Percentiles rank a stretch among this genome's conserved stretches.
Evolutionary conservation across 2,329 filamentous ascomycete species (phyloP).

Genomic region (Bretziella fagacearum): DNA sequence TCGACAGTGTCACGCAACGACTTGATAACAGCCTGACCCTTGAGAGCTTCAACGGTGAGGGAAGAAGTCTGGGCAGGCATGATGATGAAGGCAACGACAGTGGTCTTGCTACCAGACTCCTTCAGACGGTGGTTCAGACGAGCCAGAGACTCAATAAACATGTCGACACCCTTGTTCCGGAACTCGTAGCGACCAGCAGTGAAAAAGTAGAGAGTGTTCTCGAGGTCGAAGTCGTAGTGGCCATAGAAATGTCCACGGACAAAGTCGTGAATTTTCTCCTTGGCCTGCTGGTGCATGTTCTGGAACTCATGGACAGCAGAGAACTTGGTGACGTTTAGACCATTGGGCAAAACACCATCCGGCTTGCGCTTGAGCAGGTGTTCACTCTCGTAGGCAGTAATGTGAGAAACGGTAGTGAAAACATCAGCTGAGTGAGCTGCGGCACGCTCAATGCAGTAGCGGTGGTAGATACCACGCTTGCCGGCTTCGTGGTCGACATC

Average conservation of each 20-base stretch:
- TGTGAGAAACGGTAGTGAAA: slow-evolving; percentile 96
- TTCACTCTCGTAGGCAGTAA: slow-evolving; percentile 95
- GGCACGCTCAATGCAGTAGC: slow-evolving; percentile 93
- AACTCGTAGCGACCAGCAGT: slow-evolving; percentile 95
- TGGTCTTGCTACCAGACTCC: slow-evolving; percentile 67
- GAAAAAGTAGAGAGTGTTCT: slow-evolving; percentile 96
- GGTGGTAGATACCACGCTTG: slow-evolving; percentile 95
- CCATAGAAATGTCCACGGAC: slow-evolving; percentile 97
- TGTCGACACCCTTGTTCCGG: slow-evolving; percentile 95
- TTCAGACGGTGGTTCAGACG: slow-evolving; percentile 90
- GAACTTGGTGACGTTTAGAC: slow-evolving; percentile 96
- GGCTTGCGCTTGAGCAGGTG: slow-evolving; percentile 95
- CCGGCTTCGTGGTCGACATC: slow-evolving; percentile 93
- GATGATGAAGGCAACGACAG: slow-evolving; percentile 93
- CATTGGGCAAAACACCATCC: slow-evolving; percentile 89
- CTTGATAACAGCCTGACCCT: slow-evolving; percentile 95
- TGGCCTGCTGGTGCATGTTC: slow-evolving; percentile 88
- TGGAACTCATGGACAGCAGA: slow-evolving; percentile 98
- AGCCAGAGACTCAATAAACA: slow-evolving; percentile 96
- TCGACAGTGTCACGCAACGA: slow-evolving; percentile 84
- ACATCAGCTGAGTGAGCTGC: slow-evolving; percentile 86
- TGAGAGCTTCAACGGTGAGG: slow-evolving; percentile 84
- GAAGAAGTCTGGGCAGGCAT: slow-evolving; percentile 96
- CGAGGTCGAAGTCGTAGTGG: slow-evolving; percentile 90
- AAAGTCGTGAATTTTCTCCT: slow-evolving; percentile 97